Evolutionary conservation across 306 rosid genomes (phyloP).

Genomic region (Prunus fruticosa): DNA sequence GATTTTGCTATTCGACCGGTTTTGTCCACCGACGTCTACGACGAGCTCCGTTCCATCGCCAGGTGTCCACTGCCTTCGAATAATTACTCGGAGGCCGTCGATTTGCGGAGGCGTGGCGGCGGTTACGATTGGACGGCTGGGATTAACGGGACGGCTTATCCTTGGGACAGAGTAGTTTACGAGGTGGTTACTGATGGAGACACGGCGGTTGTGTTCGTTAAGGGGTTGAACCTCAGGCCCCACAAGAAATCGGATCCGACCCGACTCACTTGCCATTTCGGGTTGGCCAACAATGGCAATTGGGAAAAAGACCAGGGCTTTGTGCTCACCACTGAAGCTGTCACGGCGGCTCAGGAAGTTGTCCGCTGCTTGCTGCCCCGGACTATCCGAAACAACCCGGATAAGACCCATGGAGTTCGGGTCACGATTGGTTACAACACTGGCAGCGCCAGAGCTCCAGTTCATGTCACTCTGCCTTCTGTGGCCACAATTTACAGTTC

Average conservation of each 20-base stretch:
- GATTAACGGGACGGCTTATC: constrained; percentile 31
- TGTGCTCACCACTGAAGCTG: constrained; percentile 46
- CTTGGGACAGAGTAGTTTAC: constrained; percentile 74
- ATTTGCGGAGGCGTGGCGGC: constrained; percentile 49
- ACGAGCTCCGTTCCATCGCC: constrained; percentile 59
- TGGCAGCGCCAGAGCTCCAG: constrained; percentile 30
- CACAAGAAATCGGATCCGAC: constrained; percentile 79
- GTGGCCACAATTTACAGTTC: constrained; percentile 45
- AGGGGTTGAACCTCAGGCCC: constrained; percentile 83
- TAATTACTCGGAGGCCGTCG: constrained; percentile 48
- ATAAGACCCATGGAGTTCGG: constrained; percentile 51
- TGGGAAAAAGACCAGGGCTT: constrained; percentile 27
- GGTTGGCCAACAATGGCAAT: constrained; percentile 18
- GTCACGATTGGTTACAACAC: constrained; percentile 49
- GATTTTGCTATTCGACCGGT: constrained; percentile 35
- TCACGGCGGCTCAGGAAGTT: constrained; percentile 82
- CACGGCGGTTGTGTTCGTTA: constrained; percentile 69
- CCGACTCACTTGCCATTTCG: constrained; percentile 64
- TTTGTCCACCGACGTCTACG: constrained; percentile 54
- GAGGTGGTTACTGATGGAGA: constrained; percentile 74
- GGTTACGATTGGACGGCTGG: constrained; percentile 24
- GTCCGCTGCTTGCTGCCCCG: constrained; percentile 75
- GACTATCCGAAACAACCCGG: constrained; percentile 38
- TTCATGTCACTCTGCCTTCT: constrained; percentile 50
- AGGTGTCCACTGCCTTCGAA: constrained; percentile 63